phyloP scores from a whole-genome alignment of 2,329 filamentous ascomycete genomes.

The Xylariaceae sp. region DNA sequence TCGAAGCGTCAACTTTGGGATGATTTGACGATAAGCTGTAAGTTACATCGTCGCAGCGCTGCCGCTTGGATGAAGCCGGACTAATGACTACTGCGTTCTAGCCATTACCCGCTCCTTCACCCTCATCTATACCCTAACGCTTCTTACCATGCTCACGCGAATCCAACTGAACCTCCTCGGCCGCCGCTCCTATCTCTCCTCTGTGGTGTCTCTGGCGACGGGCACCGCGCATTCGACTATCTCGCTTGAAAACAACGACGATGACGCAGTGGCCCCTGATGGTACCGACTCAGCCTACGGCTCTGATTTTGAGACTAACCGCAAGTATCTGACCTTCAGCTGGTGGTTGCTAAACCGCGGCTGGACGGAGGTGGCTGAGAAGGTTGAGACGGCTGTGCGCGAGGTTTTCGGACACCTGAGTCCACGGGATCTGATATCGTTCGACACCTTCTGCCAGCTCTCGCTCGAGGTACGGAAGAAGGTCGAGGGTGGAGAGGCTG shows the following conservation, averaged over 20 bases:
- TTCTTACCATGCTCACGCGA: slow-evolving; percentile 86
- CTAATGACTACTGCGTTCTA: slow-evolving; percentile 31
- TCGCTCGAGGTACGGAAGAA: slow-evolving; percentile 79
- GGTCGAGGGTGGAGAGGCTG: slow-evolving; percentile 51
- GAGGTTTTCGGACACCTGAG: slow-evolving; percentile 87
- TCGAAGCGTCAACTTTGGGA: slow-evolving; percentile 95
- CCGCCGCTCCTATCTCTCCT: slow-evolving; percentile 90
- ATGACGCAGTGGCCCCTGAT: slow-evolving; percentile 74
- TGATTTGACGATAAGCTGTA: slow-evolving; percentile 93
- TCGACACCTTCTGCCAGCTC: slow-evolving; percentile 74
- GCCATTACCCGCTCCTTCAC: slow-evolving; percentile 90
- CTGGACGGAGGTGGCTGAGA: slow-evolving; percentile 76
- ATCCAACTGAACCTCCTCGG: slow-evolving; percentile 97
- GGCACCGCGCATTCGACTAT: slow-evolving; percentile 72
- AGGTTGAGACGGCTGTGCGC: slow-evolving; percentile 79
- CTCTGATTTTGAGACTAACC: slow-evolving; percentile 93
- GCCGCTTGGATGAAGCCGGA: not conserved
- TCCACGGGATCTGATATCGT: slow-evolving; percentile 80
- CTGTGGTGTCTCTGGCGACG: slow-evolving; percentile 84
- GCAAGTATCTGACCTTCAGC: slow-evolving; percentile 91
- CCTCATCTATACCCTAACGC: slow-evolving; percentile 82
- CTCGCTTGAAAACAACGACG: slow-evolving; percentile 87
- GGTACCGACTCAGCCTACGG: slow-evolving; percentile 77
- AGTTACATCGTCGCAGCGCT: slow-evolving; percentile 29
- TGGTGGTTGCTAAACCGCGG: slow-evolving; percentile 96